These are phyloP conservation scores for Mycena maculata DNA, from an alignment of 768 basidiomycete species.

Conservation along the genomic window DNA sequence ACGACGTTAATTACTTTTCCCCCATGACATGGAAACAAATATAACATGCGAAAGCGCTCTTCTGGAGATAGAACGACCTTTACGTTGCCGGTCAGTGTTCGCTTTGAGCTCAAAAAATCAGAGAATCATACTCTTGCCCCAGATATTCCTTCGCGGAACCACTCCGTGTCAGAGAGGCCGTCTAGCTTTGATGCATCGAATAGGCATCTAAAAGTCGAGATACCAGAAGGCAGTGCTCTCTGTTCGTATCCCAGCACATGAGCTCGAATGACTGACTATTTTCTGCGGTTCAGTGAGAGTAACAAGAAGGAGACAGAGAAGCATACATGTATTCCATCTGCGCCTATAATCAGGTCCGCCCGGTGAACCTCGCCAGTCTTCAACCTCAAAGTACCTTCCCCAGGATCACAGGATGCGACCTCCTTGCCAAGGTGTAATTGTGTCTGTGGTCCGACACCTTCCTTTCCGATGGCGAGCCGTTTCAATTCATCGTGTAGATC, in stretches of 20 bases:
- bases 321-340: slow-evolving; percentile 28
- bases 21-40: slow-evolving; percentile 13
- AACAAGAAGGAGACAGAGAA: background rate
- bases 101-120: background rate
- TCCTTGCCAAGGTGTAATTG: slow-evolving; percentile 16
- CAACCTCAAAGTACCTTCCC: slow-evolving; percentile 11
- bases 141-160: slow-evolving; percentile 25
- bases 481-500: slow-evolving; percentile 31
- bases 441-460: slow-evolving; percentile 6
- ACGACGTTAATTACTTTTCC: slow-evolving; percentile 24
- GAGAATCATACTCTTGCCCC: background rate
- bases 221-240: slow-evolving; percentile 6
- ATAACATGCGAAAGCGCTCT: slow-evolving; percentile 21
- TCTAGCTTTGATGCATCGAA: slow-evolving; percentile 22
- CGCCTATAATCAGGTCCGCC: slow-evolving; percentile 23
- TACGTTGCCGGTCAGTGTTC: background rate
- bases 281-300: background rate
- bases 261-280: slow-evolving; percentile 22
- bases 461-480: slow-evolving; percentile 6
- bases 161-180: slow-evolving; percentile 15
- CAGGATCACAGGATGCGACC: slow-evolving; percentile 21
- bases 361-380: slow-evolving; percentile 13
- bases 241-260: slow-evolving; percentile 26
- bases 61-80: slow-evolving; percentile 7
- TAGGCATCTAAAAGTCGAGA: slow-evolving; percentile 25